Evolutionary conservation across 1,284 basidiomycete genomes (phyloP).

Genomic region (Volvariella volvacea): DNA sequence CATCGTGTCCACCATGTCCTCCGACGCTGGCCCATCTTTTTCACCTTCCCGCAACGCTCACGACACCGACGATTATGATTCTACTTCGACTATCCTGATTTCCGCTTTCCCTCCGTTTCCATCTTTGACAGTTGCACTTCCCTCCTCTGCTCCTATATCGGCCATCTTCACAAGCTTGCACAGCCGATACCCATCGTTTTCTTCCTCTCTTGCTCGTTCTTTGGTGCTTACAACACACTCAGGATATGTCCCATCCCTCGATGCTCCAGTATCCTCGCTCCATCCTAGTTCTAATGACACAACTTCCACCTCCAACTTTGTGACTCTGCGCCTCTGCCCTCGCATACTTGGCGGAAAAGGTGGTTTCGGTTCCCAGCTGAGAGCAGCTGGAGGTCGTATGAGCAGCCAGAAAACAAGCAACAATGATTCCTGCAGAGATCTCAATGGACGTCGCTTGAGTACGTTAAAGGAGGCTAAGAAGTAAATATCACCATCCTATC

Average conservation of each 20-base stretch:
- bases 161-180: conserved; percentile 48
- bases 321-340: conserved; percentile 62
- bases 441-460: conserved; percentile 84
- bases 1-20: conserved; percentile 15
- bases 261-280: conserved; percentile 40
- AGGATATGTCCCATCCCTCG: conserved; percentile 36
- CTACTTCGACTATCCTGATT: conserved; percentile 43
- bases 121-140: conserved; percentile 57
- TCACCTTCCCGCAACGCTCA: no score
- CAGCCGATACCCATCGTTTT: conserved; percentile 52
- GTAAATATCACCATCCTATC: conserved; percentile 33
- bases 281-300: conserved; percentile 16
- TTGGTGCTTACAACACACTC: conserved; percentile 48
- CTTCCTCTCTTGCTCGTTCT: conserved; percentile 31
- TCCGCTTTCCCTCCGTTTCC: conserved; percentile 74
- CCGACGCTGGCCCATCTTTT: no score
- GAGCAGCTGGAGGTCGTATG: conserved; percentile 97
- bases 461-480: conserved; percentile 96
- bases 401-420: conserved; percentile 92
- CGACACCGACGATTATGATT: no score
- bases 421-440: conserved; percentile 92
- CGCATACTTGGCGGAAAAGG: conserved; percentile 89
- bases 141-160: conserved; percentile 41
- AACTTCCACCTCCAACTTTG: conserved; percentile 30
- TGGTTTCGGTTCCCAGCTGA: conserved; percentile 93